Conservation (phyloP, 768 basidiomycete species). For the Termitomyces sp. region DNA sequence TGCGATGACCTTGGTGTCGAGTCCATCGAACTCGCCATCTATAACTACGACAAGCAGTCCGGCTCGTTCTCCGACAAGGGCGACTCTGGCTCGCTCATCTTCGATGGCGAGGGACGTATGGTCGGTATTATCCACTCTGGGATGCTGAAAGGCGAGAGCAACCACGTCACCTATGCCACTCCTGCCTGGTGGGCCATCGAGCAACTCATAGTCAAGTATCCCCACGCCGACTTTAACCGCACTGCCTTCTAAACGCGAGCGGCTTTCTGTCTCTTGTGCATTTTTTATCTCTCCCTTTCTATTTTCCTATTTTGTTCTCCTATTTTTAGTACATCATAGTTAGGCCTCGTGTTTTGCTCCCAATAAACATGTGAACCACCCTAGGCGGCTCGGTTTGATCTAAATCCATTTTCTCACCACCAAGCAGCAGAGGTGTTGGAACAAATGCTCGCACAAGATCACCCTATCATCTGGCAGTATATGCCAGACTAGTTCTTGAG, state of each 20-base stretch:
- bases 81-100: constrained; percentile 29
- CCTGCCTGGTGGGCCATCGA: constrained; percentile 38
- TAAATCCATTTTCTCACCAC: too few species aligned
- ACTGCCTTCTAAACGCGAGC: constrained; percentile 45
- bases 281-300: too few species aligned
- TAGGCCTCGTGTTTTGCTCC: too few species aligned
- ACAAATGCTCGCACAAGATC: too few species aligned
- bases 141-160: constrained; percentile 16
- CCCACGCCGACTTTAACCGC: constrained; percentile 47
- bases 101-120: background rate
- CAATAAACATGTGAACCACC: too few species aligned
- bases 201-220: constrained; percentile 47
- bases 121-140: background rate
- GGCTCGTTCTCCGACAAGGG: constrained; percentile 25
- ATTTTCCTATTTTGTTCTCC: too few species aligned
- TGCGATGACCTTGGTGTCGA: constrained; percentile 8
- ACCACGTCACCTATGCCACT: constrained; percentile 45
- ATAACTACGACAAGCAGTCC: constrained; percentile 19
- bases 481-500: too few species aligned
- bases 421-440: too few species aligned
- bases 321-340: too few species aligned
- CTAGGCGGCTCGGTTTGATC: too few species aligned
- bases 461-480: too few species aligned
- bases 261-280: too few species aligned
- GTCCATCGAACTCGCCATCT: constrained; percentile 22